Conservation (phyloP, 495 filamentous ascomycete genomes). For the Physcia stellaris region DNA sequence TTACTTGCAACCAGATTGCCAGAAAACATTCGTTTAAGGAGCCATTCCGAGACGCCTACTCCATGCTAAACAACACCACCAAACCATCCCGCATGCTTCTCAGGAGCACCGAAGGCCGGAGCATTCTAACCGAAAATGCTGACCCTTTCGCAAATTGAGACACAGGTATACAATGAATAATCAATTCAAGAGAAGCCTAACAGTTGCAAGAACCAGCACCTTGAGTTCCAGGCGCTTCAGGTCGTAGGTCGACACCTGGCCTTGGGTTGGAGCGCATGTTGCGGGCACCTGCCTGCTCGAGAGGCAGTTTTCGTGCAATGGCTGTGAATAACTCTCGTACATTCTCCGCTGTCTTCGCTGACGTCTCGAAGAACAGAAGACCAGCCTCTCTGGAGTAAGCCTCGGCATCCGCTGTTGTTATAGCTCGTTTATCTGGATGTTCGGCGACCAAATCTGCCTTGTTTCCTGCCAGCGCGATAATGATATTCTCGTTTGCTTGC, state of each 20-base stretch:
- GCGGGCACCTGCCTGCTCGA: slow-evolving; percentile 85
- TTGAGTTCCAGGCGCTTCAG: slow-evolving; percentile 65
- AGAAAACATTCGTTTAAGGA: no score
- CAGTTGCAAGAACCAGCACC: slow-evolving; percentile 63
- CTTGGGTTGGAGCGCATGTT: slow-evolving; percentile 62
- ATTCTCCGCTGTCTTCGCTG: slow-evolving; percentile 91
- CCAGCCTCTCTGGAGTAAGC: slow-evolving; percentile 88
- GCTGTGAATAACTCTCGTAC: slow-evolving; percentile 94
- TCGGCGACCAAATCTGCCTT: slow-evolving; percentile 89
- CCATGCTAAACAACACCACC: no score
- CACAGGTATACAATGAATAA: no score
- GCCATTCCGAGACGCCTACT: no score
- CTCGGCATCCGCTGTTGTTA: slow-evolving; percentile 76
- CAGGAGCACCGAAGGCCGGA: no score
- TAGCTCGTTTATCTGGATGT: slow-evolving; percentile 84
- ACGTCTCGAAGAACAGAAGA: slow-evolving; percentile 93
- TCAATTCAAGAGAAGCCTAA: no score
- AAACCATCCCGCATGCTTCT: no score
- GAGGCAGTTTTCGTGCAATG: slow-evolving; percentile 90
- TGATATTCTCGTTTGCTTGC: slow-evolving; percentile 98
- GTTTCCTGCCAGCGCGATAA: slow-evolving; percentile 95
- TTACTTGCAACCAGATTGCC: no score
- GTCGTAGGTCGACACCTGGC: slow-evolving; percentile 67
- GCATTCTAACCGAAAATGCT: no score
- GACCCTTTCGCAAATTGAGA: no score